phyloP scores from a whole-genome alignment of 805 yeast genomes.

The Candida saitoana region DNA sequence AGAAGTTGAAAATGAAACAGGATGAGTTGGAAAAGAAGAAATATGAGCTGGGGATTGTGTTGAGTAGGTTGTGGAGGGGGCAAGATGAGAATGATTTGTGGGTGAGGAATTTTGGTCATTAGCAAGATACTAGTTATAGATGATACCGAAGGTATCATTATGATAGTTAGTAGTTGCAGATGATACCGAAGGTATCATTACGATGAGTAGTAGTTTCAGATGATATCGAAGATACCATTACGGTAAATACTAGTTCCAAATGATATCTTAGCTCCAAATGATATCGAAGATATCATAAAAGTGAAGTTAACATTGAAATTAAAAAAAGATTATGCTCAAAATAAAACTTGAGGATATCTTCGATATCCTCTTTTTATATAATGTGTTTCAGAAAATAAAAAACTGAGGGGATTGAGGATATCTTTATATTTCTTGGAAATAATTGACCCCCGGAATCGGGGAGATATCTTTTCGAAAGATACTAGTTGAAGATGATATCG shows the following conservation, averaged over 20 bases:
- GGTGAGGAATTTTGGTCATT: slow-evolving; percentile 25
- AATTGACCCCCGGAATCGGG: too few species aligned
- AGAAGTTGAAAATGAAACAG: slow-evolving; percentile 33
- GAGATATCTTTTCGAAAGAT: too few species aligned
- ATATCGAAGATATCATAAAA: neutral
- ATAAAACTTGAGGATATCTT: too few species aligned
- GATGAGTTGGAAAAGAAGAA: slow-evolving; percentile 41
- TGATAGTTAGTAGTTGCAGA: neutral
- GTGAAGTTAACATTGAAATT: too few species aligned
- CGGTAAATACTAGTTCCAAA: neutral
- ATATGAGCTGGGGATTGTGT: slow-evolving; percentile 37
- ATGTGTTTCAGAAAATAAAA: too few species aligned
- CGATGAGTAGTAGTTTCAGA: neutral
- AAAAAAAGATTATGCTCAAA: too few species aligned
- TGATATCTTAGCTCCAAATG: too few species aligned
- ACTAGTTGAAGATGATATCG: too few species aligned
- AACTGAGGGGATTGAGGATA: too few species aligned
- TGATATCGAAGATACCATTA: neutral
- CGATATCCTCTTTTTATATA: too few species aligned
- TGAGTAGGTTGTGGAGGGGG: slow-evolving; percentile 42
- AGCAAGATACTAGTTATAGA: neutral
- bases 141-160: neutral
- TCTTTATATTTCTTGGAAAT: too few species aligned
- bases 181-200: neutral
- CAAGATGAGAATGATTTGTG: slow-evolving; percentile 40